A percentile compares a stretch with the other conserved stretches of the same genome.
Conservation (phyloP, 1,139 yeast genomes). For the Saccharomyces hybrid region DNA sequence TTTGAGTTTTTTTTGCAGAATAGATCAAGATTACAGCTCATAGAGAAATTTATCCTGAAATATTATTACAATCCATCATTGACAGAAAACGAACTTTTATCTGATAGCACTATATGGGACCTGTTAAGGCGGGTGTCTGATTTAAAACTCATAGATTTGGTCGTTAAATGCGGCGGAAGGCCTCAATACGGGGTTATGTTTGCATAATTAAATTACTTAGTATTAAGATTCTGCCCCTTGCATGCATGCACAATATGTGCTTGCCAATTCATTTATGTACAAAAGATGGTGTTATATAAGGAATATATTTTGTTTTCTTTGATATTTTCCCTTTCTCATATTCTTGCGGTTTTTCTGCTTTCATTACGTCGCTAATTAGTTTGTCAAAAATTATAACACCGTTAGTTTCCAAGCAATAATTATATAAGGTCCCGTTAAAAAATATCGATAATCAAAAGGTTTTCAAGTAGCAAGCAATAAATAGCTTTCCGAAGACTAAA, state of each 20-base stretch:
- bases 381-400: not conserved
- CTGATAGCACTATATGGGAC: constrained; percentile 20
- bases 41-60: not conserved
- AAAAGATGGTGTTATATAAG: not conserved
- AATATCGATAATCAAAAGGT: not conserved
- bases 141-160: constrained; percentile 13
- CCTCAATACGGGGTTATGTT: constrained; percentile 14
- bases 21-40: not conserved
- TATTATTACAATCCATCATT: constrained; percentile 5
- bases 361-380: not conserved
- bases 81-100: constrained; percentile 10
- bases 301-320: not conserved
- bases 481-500: not conserved
- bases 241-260: not conserved
- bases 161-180: constrained; percentile 17
- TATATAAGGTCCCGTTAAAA: not conserved
- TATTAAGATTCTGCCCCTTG: not conserved
- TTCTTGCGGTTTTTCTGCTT: not conserved
- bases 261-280: not conserved
- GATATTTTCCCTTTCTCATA: not conserved
- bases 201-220: not conserved
- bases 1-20: not conserved
- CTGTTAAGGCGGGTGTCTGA: constrained; percentile 12
- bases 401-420: not conserved
- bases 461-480: not conserved